phyloP scores from a whole-genome alignment of 768 basidiomycete genomes.

The Psilocybe cubensis region DNA sequence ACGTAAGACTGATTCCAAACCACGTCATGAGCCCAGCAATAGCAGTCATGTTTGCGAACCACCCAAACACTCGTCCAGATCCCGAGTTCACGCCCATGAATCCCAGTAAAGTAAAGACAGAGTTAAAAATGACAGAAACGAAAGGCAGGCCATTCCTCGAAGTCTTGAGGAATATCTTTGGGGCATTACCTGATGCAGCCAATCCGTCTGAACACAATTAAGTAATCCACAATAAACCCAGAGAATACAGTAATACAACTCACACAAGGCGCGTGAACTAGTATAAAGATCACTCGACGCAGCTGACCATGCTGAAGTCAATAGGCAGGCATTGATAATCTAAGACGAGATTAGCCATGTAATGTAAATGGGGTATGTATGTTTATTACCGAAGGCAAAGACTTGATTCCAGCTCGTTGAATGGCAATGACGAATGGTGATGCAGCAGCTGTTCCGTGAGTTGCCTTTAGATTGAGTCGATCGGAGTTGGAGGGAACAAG shows the following conservation, averaged over 20 bases:
- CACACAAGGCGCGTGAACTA: slow-evolving; percentile 84
- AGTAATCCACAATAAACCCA: not conserved
- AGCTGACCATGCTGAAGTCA: slow-evolving; percentile 94
- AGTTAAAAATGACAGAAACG: slow-evolving; percentile 68
- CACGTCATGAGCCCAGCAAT: slow-evolving; percentile 76
- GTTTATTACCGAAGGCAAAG: slow-evolving; percentile 70
- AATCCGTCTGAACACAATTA: slow-evolving; percentile 65
- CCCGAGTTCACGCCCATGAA: slow-evolving; percentile 78
- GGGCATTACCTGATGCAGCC: slow-evolving; percentile 80
- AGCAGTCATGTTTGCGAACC: slow-evolving; percentile 81
- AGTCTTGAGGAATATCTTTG: slow-evolving; percentile 73
- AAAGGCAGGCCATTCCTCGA: slow-evolving; percentile 78
- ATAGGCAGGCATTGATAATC: slow-evolving; percentile 81
- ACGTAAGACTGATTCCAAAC: slow-evolving; percentile 78
- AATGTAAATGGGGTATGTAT: not conserved
- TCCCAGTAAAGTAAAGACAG: slow-evolving; percentile 69
- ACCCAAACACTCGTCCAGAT: slow-evolving; percentile 76
- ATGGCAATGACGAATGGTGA: slow-evolving; percentile 95
- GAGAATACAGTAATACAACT: slow-evolving; percentile 26
- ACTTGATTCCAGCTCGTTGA: slow-evolving; percentile 81
- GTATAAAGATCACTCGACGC: slow-evolving; percentile 90
- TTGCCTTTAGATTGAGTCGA: slow-evolving; percentile 50
- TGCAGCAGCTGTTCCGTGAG: slow-evolving; percentile 67
- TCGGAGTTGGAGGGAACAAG: slow-evolving; percentile 76
- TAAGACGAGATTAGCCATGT: slow-evolving; percentile 23